Conservation (phyloP, 163 green algal species). For the Prototheca stagnorum region DNA sequence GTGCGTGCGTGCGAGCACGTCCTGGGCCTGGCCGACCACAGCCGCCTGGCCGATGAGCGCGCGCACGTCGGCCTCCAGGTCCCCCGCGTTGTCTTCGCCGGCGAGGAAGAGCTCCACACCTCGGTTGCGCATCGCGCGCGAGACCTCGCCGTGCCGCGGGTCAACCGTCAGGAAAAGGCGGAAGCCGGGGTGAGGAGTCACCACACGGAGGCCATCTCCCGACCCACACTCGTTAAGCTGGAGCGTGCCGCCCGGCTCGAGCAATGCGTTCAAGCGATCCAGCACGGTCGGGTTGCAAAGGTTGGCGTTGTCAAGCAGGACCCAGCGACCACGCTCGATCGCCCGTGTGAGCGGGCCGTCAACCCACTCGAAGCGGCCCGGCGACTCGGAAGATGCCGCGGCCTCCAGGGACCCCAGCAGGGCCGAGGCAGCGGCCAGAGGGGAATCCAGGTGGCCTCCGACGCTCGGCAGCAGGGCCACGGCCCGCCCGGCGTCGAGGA, state of each 20-base stretch:
- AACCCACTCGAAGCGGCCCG: constrained; percentile 94
- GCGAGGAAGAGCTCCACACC: constrained; percentile 89
- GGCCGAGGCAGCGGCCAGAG: neutral
- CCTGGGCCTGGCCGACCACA: constrained; percentile 15
- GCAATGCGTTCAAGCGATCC: constrained; percentile 91
- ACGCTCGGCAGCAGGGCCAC: neutral
- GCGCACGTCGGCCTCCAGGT: neutral
- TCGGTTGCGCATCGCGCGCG: constrained; percentile 91
- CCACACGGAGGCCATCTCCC: constrained; percentile 28
- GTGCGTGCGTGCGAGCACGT: constrained; percentile 15
- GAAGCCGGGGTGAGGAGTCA: constrained; percentile 79
- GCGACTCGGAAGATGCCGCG: constrained; percentile 10
- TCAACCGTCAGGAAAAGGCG: constrained; percentile 82
- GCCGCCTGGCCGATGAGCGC: too few relatives aligned
- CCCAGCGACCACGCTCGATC: constrained; percentile 74
- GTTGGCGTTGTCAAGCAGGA: constrained; percentile 94
- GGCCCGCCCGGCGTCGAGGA: neutral
- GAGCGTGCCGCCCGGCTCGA: constrained; percentile 71
- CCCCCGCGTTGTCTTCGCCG: constrained; percentile 30
- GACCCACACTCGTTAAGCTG: constrained; percentile 77
- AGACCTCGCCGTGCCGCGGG: constrained; percentile 78
- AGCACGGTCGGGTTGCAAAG: constrained; percentile 90
- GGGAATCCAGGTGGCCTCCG: neutral
- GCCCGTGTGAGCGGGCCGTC: constrained; percentile 68
- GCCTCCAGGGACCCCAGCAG: constrained; percentile 3